phyloP scores from a whole-genome alignment of 139 green algal genomes.

The Mesostigma viride region DNA sequence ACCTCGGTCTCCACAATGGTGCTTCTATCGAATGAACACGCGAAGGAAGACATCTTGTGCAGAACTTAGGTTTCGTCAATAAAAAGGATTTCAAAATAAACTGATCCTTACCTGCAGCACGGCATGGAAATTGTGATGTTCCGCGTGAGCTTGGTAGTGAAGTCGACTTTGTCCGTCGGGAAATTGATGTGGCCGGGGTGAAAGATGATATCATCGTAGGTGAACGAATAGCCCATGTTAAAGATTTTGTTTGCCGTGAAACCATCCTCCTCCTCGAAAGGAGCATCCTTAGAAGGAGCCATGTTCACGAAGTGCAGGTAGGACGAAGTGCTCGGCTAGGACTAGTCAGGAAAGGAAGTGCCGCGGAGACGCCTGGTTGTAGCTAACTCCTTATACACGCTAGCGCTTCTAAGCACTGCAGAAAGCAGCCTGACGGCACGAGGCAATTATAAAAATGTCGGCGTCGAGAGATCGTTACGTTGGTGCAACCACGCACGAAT shows the following conservation, averaged over 20 bases:
- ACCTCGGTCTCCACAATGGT: no score
- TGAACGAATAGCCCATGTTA: constrained; percentile 69
- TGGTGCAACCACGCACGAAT: no score
- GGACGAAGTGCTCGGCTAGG: neutral
- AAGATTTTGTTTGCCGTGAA: constrained; percentile 18
- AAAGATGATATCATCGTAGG: constrained; percentile 98
- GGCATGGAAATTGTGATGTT: constrained; percentile 95
- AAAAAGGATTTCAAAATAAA: no score
- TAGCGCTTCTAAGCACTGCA: neutral
- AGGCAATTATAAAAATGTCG: neutral
- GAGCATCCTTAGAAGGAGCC: neutral
- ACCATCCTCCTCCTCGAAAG: constrained; percentile 16
- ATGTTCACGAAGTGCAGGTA: neutral
- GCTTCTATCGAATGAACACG: no score
- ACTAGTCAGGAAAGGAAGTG: neutral
- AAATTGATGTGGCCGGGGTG: constrained; percentile 95
- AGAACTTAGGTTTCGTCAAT: no score
- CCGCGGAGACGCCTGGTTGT: no score
- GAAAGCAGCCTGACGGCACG: no score
- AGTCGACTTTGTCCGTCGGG: constrained; percentile 66
- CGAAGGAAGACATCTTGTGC: no score
- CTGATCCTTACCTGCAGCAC: no score
- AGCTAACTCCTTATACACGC: neutral
- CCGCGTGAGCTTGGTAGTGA: constrained; percentile 77
- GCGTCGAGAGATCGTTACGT: no score